These are phyloP conservation scores for Neurospora sp. DNA, from an alignment of 495 filamentous ascomycete genomes.

Conservation along the genomic window DNA sequence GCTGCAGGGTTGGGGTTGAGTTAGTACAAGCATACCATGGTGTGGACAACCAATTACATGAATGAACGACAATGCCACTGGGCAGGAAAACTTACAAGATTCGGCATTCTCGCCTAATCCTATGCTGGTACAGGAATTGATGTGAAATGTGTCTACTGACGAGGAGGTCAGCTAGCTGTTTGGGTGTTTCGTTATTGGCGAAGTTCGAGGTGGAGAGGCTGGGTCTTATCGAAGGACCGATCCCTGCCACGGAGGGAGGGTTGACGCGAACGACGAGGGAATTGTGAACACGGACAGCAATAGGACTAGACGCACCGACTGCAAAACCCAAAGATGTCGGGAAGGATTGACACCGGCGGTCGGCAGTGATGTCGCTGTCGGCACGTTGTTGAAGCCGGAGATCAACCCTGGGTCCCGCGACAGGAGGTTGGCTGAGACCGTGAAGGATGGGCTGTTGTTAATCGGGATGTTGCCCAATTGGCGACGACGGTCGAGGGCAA, in stretches of 20 bases:
- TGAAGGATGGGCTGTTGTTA: background rate
- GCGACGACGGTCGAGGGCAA: background rate
- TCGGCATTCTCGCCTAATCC: background rate
- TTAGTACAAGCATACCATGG: background rate
- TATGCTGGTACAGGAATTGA: slow-evolving; percentile 18
- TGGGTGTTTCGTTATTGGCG: background rate
- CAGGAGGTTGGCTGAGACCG: background rate
- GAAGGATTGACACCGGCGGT: background rate
- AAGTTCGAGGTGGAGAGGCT: background rate
- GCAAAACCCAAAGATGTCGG: background rate
- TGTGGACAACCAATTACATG: background rate
- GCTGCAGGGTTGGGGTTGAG: background rate
- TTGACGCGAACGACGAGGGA: background rate
- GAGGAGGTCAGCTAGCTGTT: background rate
- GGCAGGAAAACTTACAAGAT: background rate
- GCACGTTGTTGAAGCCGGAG: background rate
- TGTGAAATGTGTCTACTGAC: slow-evolving; percentile 6
- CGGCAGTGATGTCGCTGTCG: background rate
- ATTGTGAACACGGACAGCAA: background rate
- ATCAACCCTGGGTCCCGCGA: background rate
- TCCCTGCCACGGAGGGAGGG: background rate
- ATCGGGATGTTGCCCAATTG: background rate
- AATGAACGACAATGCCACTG: background rate
- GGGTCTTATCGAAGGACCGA: background rate
- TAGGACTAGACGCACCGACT: background rate